phyloP scores from a whole-genome alignment of 1,139 yeast species.

The Petasospora rhodanensis region DNA sequence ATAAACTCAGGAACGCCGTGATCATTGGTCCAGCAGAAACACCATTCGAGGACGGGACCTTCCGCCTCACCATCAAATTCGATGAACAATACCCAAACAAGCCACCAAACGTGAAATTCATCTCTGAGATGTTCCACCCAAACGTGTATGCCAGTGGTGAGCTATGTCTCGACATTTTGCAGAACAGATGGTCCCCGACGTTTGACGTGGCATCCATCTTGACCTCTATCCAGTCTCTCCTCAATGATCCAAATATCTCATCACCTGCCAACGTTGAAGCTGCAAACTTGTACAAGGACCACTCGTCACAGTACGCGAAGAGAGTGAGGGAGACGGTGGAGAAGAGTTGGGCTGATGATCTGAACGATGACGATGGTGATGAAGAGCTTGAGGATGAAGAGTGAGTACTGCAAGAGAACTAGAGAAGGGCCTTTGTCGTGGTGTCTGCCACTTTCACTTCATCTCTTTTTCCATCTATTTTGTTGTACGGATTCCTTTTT shows the following conservation, averaged over 20 bases:
- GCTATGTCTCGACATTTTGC: conserved; percentile 89
- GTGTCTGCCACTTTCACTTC: not conserved
- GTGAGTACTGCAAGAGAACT: no score
- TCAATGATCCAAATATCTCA: conserved; percentile 93
- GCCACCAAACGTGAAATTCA: conserved; percentile 88
- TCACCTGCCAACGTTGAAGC: conserved; percentile 99
- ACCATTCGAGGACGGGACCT: conserved; percentile 97
- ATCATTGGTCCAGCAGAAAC: conserved; percentile 97
- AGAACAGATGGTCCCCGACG: conserved; percentile 98
- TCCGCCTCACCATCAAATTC: conserved; percentile 77
- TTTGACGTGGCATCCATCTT: conserved; percentile 96
- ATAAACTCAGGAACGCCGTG: conserved; percentile 68
- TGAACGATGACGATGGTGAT: conserved; percentile 64
- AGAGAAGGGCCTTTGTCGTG: no score
- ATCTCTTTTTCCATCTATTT: not conserved
- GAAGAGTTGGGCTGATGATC: conserved; percentile 79
- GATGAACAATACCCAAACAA: conserved; percentile 98
- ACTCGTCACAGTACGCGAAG: conserved; percentile 85
- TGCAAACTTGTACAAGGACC: conserved; percentile 91
- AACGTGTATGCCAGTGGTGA: conserved; percentile 96
- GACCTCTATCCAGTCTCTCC: conserved; percentile 75
- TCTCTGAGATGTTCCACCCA: conserved; percentile 96
- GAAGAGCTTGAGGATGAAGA: conserved; percentile 36
- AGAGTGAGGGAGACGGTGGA: conserved; percentile 94
- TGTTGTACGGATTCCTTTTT: no score